These are phyloP conservation scores for Pythium insidiosum DNA, from an alignment of 352 stramenopile species.

Conservation along the genomic window DNA sequence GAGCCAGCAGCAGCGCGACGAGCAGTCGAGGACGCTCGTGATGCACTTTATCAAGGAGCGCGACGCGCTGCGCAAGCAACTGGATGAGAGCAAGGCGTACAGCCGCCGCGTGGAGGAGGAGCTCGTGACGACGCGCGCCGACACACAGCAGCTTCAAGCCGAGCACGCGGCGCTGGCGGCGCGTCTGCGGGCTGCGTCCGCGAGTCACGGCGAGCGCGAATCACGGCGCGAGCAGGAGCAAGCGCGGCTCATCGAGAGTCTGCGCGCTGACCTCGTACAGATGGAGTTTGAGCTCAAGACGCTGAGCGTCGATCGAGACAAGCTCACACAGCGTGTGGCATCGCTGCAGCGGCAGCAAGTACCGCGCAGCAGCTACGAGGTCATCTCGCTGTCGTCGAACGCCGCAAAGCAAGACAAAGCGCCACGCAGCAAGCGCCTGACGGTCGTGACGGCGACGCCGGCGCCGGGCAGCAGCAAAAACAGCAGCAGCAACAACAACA, in stretches of 20 bases:
- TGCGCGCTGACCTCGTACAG: constrained; percentile 45
- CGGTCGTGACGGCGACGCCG: not conserved
- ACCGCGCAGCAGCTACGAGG: constrained; percentile 22
- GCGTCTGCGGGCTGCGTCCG: constrained; percentile 18
- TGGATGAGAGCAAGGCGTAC: constrained; percentile 42
- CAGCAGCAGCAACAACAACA: constrained; percentile 7
- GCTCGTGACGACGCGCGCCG: constrained; percentile 23
- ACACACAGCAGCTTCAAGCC: constrained; percentile 33
- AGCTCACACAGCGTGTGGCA: constrained; percentile 22
- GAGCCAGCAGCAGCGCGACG: constrained; percentile 29
- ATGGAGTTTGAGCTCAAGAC: constrained; percentile 68
- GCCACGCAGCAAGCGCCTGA: constrained; percentile 22
- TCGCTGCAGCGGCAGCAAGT: constrained; percentile 20
- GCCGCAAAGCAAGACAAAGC: constrained; percentile 16
- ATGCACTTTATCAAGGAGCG: constrained; percentile 18
- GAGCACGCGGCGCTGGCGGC: constrained; percentile 31
- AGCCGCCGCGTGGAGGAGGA: constrained; percentile 44
- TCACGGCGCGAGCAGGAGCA: constrained; percentile 26
- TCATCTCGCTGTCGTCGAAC: constrained; percentile 34
- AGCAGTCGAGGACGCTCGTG: constrained; percentile 21
- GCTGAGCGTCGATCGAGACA: constrained; percentile 29
- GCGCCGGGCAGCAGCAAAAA: constrained; percentile 13
- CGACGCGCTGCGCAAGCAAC: constrained; percentile 20
- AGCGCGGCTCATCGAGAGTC: constrained; percentile 37
- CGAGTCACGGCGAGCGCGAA: constrained; percentile 17